phyloP scores from a whole-genome alignment of 164 flowering plant species.

The Stephania yunnanensis region DNA sequence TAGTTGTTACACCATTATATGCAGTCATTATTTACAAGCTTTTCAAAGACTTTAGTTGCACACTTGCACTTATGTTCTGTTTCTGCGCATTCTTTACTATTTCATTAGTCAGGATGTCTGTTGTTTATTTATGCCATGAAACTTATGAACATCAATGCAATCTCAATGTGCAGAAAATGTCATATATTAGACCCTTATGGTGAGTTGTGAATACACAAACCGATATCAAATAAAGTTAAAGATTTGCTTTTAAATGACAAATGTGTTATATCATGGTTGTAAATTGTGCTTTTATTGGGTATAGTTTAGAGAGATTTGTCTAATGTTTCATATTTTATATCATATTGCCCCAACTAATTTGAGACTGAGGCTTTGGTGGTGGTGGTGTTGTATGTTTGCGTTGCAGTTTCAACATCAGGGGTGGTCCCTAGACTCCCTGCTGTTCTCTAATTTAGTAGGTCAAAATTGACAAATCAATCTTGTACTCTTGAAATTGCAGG shows the following conservation, averaged over 20 bases:
- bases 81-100: too few relatives aligned
- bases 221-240: not conserved
- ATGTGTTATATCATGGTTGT: not conserved
- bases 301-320: not conserved
- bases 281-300: not conserved
- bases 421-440: not conserved
- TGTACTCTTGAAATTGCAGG: slow-evolving; percentile 33
- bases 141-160: too few relatives aligned
- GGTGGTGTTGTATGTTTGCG: not conserved
- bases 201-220: not conserved
- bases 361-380: too few relatives aligned
- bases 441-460: not conserved
- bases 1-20: too few relatives aligned
- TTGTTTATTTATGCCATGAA: too few relatives aligned
- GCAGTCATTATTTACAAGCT: too few relatives aligned
- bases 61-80: too few relatives aligned
- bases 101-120: too few relatives aligned
- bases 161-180: too few relatives aligned
- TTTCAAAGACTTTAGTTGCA: too few relatives aligned
- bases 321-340: not conserved
- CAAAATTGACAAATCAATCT: not conserved
- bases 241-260: not conserved
- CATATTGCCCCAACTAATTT: too few relatives aligned
- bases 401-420: not conserved
- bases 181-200: too few relatives aligned